These are phyloP conservation scores for Talaromyces marneffei DNA, from an alignment of 2,329 filamentous ascomycete species.

Conservation along the genomic window DNA sequence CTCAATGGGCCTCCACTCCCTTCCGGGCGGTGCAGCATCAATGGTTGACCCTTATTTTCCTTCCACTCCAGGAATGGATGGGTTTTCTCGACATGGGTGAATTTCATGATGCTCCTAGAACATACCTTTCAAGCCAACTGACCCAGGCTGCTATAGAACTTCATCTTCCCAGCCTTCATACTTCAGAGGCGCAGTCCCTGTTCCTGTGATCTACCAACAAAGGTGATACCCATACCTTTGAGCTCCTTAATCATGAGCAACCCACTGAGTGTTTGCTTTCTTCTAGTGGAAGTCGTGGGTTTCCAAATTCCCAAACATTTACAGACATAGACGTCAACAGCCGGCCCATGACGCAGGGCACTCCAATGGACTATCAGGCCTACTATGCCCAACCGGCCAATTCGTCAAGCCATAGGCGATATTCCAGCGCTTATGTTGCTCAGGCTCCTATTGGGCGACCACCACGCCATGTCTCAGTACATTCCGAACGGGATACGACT, in stretches of 20 bases:
- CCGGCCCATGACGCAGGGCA: constrained; percentile 18
- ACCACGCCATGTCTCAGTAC: constrained; percentile 25
- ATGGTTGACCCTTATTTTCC: constrained; percentile 26
- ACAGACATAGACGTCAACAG: constrained; percentile 23
- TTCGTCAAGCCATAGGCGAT: constrained; percentile 23
- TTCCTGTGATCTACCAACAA: constrained; percentile 33
- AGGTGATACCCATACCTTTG: constrained; percentile 25
- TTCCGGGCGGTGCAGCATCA: constrained; percentile 25
- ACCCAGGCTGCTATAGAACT: background rate
- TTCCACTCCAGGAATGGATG: constrained; percentile 27
- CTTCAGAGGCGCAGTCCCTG: constrained; percentile 25
- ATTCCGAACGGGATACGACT: constrained; percentile 31
- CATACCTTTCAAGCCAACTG: background rate
- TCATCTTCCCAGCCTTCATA: constrained; percentile 23
- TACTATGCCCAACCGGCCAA: constrained; percentile 26
- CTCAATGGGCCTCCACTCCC: constrained; percentile 27
- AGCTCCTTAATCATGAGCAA: background rate
- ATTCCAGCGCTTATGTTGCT: constrained; percentile 27
- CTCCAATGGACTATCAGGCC: constrained; percentile 28
- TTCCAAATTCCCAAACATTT: constrained; percentile 25
- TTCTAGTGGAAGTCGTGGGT: constrained; percentile 28
- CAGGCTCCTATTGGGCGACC: constrained; percentile 29
- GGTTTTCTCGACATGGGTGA: constrained; percentile 33
- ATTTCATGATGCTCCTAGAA: constrained; percentile 12
- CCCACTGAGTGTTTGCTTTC: constrained; percentile 16